phyloP scores from a whole-genome alignment of 768 basidiomycete species.

The Tylopilus cervinicoccineus region DNA sequence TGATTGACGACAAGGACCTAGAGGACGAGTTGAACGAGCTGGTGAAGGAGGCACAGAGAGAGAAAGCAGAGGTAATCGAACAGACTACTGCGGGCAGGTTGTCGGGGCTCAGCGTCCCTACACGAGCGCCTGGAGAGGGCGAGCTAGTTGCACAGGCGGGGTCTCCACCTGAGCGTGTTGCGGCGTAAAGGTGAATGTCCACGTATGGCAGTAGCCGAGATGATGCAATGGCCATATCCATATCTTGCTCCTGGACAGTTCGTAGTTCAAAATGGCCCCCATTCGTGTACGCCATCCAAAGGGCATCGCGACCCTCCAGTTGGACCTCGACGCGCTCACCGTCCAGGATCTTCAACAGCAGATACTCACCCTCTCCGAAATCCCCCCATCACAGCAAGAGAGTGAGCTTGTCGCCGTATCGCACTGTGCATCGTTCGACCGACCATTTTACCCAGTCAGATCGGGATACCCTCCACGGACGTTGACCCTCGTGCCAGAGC shows the following conservation, averaged over 20 bases:
- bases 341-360: constrained; percentile 74
- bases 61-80: constrained; percentile 35
- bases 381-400: constrained; percentile 73
- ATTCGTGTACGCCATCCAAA: constrained; percentile 82
- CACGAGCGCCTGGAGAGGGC: constrained; percentile 4
- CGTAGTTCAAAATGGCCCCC: constrained; percentile 59
- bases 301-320: constrained; percentile 74
- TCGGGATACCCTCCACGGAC: constrained; percentile 81
- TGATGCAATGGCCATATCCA: constrained; percentile 11
- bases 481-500: constrained; percentile 67
- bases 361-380: constrained; percentile 63
- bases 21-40: constrained; percentile 65
- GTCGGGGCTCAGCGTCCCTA: constrained; percentile 18
- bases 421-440: not conserved
- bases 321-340: constrained; percentile 58
- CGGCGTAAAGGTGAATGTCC: constrained; percentile 4
- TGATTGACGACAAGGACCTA: constrained; percentile 55
- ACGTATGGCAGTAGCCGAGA: constrained; percentile 7
- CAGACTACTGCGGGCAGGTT: constrained; percentile 20
- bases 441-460: constrained; percentile 48
- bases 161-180: constrained; percentile 5
- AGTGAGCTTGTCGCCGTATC: constrained; percentile 43
- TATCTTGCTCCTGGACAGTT: not conserved
- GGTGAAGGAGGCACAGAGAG: constrained; percentile 40
- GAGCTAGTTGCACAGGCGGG: not conserved